These are phyloP conservation scores for Leonotis leonurus DNA, from an alignment of 257 asterid species.

Conservation along the genomic window DNA sequence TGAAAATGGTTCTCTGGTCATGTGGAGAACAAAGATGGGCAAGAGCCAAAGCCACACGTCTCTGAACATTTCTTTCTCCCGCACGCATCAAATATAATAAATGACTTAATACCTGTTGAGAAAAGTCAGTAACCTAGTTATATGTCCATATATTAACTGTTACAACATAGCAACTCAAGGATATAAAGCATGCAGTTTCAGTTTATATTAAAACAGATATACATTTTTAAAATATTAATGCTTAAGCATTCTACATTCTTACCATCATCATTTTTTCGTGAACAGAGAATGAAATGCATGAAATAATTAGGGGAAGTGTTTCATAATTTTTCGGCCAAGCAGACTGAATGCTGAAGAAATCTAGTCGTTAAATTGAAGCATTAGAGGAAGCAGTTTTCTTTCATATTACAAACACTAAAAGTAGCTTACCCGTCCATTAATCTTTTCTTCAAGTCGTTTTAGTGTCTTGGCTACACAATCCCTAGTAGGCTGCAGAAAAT, in stretches of 20 bases:
- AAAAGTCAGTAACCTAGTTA: slow-evolving; percentile 7
- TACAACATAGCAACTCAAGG: slow-evolving; percentile 1
- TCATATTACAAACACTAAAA: slow-evolving; percentile 4
- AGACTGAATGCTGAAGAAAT: slow-evolving; percentile 2
- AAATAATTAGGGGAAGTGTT: too few species aligned
- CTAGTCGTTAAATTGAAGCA: not conserved
- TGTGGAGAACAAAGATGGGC: slow-evolving; percentile 92
- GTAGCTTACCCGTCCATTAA: slow-evolving; percentile 86
- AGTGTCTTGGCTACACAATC: slow-evolving; percentile 98
- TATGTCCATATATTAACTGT: slow-evolving; percentile 4
- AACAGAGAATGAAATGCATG: too few species aligned
- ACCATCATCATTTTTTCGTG: not conserved
- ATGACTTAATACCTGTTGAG: slow-evolving; percentile 73
- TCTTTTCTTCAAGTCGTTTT: slow-evolving; percentile 95
- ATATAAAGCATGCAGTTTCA: not conserved
- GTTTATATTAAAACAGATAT: not conserved
- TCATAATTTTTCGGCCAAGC: too few species aligned
- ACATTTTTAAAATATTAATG: not conserved
- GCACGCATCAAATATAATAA: slow-evolving; percentile 81
- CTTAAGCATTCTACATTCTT: not conserved
- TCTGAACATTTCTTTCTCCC: slow-evolving; percentile 66
- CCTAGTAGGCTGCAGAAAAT: slow-evolving; percentile 83
- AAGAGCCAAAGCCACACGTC: slow-evolving; percentile 86
- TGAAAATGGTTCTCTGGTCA: slow-evolving; percentile 72
- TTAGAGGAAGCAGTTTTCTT: not conserved